Conservation (phyloP, 192 early-diverging fungal species). For the Powellomyces hirtus region DNA sequence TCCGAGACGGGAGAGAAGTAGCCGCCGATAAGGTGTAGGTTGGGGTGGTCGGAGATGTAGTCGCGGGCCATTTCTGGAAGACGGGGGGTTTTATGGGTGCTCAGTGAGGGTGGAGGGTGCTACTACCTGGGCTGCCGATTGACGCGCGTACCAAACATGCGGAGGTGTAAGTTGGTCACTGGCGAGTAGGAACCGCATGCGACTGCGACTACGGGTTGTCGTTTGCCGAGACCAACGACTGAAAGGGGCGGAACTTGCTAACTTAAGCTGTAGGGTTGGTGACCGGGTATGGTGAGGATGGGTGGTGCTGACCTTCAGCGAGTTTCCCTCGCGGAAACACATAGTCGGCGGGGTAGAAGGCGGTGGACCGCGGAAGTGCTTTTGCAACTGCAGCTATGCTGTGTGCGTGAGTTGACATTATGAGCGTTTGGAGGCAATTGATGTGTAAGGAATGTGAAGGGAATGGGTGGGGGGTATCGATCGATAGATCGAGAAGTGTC, state of each 20-base stretch:
- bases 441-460: too few relatives aligned
- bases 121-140: background rate
- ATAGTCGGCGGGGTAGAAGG: slow-evolving; percentile 11
- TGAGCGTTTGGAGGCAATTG: too few relatives aligned
- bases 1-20: slow-evolving; percentile 97
- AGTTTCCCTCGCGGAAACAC: slow-evolving; percentile 20
- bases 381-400: slow-evolving; percentile 8
- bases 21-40: slow-evolving; percentile 88
- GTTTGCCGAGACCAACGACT: slow-evolving; percentile 10
- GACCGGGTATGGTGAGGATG: background rate
- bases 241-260: background rate
- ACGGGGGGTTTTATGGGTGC: background rate
- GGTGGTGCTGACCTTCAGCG: background rate
- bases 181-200: slow-evolving; percentile 98
- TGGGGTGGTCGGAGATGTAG: slow-evolving; percentile 65
- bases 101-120: background rate
- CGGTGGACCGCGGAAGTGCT: background rate
- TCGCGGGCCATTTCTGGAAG: slow-evolving; percentile 92
- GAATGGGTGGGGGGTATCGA: too few relatives aligned
- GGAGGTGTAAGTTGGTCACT: slow-evolving; percentile 93
- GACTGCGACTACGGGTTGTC: slow-evolving; percentile 87
- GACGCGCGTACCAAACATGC: slow-evolving; percentile 89
- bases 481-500: too few relatives aligned
- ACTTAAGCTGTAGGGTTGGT: background rate
- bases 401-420: background rate